Conservation (phyloP, 352 stramenopile species). For the Pythium pyrilobum region DNA sequence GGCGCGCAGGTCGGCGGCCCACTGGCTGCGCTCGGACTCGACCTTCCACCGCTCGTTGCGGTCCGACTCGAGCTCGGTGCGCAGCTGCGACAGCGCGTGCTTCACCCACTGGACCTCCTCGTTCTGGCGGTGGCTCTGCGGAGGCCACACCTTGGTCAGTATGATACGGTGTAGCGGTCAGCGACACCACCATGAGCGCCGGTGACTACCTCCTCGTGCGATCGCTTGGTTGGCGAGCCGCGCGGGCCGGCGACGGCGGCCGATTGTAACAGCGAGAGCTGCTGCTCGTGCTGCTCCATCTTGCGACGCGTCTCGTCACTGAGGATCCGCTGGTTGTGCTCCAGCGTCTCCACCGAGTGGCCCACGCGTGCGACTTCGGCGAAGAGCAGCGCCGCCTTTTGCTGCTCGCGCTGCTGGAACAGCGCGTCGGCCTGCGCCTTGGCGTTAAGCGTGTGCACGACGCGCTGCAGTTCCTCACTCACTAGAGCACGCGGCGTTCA, state of each 20-base stretch:
- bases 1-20: conserved; percentile 22
- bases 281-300: conserved; percentile 44
- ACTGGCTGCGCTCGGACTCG: conserved; percentile 28
- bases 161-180: no score
- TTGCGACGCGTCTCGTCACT: conserved; percentile 31
- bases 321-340: conserved; percentile 23
- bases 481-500: no score
- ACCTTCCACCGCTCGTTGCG: conserved; percentile 45
- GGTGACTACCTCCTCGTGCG: conserved; percentile 6
- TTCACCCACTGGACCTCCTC: conserved; percentile 38
- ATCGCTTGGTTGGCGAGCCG: conserved; percentile 8
- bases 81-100: conserved; percentile 35
- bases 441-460: conserved; percentile 42
- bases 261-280: background rate
- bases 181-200: no score
- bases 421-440: conserved; percentile 52
- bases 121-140: conserved; percentile 25
- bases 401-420: conserved; percentile 55
- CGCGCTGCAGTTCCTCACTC: conserved; percentile 50
- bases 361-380: conserved; percentile 52
- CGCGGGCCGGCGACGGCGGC: conserved; percentile 3
- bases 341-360: conserved; percentile 38
- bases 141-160: background rate
- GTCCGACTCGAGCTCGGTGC: conserved; percentile 48
- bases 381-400: conserved; percentile 66